Base-by-base conservation (phyloP, 371 early-diverging fungal genomes). In the Mortierella polycephala region DNA sequence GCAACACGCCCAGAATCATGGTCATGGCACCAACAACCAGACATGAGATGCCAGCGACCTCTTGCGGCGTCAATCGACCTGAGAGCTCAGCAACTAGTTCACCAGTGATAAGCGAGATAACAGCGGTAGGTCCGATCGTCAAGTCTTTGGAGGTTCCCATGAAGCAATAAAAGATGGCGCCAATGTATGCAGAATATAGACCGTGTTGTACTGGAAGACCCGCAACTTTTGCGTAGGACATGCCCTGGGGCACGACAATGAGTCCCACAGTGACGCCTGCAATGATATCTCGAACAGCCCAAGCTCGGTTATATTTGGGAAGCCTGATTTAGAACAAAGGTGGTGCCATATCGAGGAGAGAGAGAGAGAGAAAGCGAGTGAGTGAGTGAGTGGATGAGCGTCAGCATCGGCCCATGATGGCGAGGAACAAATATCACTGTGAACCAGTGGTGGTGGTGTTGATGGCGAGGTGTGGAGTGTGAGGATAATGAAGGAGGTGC, bases 81-180 rank as follows among this genome's bases (percentile, higher is more conserved):
- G 82, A 61, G n/a, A 73, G 58, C n/a, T 82, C 76, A 39, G 77
- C 41, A 49, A 89, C 82, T 14, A 83, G 77, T 18, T 84, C 81
- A 47, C 91, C 75, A 16, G 91, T 85, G 59, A 93, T 64, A 20
- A 93, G 85, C 16, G 95, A 93, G 55, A 92, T 86, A 13, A 96
- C 95, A 16, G 97, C 94, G 3, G 95, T 94, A 0, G 96, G 90
- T n/a, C 97, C 96, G 46, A 96, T 91, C 23, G 94, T 93, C 45
- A 94, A 86, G 62, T 95, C 96, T 72, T 94, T 93, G 47, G 92
- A 89, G 0, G 96, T 95, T 12, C 93, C 95, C 71, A 95, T 88
- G 50, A 94, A 69, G 53, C 88, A 85, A 71, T 96, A 96, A 16
- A 94, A 57, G n/a, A 92, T 77, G 11, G 89, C 85, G 20, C 97